Evolutionary conservation across 2,329 filamentous ascomycete species (phyloP).

Genomic region (Nemania abortiva): DNA sequence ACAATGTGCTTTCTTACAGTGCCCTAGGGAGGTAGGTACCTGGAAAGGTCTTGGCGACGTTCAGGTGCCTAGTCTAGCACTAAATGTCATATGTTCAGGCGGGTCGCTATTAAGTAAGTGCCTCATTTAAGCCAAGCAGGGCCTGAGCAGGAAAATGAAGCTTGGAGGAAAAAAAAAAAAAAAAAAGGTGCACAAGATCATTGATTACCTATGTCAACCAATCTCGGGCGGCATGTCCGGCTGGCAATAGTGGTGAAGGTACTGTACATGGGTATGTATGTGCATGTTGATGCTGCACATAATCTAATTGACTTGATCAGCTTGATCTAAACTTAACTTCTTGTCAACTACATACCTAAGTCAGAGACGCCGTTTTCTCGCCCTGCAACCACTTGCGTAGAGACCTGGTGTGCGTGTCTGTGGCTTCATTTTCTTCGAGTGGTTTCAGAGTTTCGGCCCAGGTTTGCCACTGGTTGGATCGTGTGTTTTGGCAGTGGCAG

Average conservation of each 20-base stretch:
- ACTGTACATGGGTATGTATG: not conserved
- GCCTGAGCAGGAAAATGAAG: slow-evolving; percentile 10
- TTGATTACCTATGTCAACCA: not conserved
- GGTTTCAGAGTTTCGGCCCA: slow-evolving; percentile 25
- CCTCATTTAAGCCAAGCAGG: slow-evolving; percentile 13
- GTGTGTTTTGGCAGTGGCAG: slow-evolving; percentile 19
- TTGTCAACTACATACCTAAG: not conserved
- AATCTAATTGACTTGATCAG: not conserved
- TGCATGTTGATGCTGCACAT: not conserved
- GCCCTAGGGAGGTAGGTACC: not conserved
- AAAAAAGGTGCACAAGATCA: slow-evolving; percentile 16
- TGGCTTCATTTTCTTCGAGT: slow-evolving; percentile 34
- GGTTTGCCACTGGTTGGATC: slow-evolving; percentile 22
- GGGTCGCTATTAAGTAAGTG: not conserved
- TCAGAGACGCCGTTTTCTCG: slow-evolving; percentile 15
- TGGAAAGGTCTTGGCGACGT: not conserved
- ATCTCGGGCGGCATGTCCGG: slow-evolving; percentile 18
- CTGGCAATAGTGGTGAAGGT: not conserved
- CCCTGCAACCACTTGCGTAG: slow-evolving; percentile 21
- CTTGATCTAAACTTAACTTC: slow-evolving; percentile 1
- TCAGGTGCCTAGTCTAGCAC: not conserved
- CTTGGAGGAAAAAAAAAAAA: too few relatives aligned
- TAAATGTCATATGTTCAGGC: not conserved
- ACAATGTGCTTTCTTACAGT: too few relatives aligned
- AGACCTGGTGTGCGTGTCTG: slow-evolving; percentile 25